Base-by-base conservation (phyloP, 257 asterid genomes). In the Solanum chilense region DNA sequence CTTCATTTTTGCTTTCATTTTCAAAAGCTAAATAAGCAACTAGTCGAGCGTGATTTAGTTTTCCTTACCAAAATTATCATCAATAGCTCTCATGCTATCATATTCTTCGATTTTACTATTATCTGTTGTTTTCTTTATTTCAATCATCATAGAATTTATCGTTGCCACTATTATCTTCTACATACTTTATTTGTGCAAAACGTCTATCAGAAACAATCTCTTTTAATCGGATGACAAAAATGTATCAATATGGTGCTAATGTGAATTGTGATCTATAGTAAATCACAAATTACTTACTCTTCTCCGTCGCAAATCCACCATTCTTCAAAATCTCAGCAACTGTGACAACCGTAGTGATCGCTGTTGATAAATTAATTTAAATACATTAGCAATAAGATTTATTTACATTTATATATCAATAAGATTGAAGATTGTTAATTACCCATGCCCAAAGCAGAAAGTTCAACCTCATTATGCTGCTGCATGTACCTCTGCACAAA, bases 391-490 rank as follows among this genome's bases (percentile, higher is more conserved):
- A 21, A 3, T 83, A 74, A 73, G 44, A 8, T 21, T 58, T 7
- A 6, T 18, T 20, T 20, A 31, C 33, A 70, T 69, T 47, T 33
- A 47, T 58, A 52, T 84, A 39, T 44, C 86, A 66, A 33, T 23
- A 49, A 25, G 74, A 71, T 78, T 23, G 44, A 88, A 33, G 64
- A 64, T 70, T 71, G 56, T 91, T 37, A 37, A 37, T 37, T 95
- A 97, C 99, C 99, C 98, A 95, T 95, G 90, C 99, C 98, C 92
- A 97, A 88, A 85, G 99, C 99, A 44, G 99, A 97, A 86, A 97
- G 99, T 87, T 95, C 98, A 90, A 97, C 96, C 93, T 97, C 99
- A 75, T 92, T 89, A 90, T 97, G 97, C 89, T 95, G 98, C 88
- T 97, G 98, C 71, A 97, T 93, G 91, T 95, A 97, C 93, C 96